Evolutionary conservation across 2,329 filamentous ascomycete species (phyloP).

Genomic region (Cercospora beticola): DNA sequence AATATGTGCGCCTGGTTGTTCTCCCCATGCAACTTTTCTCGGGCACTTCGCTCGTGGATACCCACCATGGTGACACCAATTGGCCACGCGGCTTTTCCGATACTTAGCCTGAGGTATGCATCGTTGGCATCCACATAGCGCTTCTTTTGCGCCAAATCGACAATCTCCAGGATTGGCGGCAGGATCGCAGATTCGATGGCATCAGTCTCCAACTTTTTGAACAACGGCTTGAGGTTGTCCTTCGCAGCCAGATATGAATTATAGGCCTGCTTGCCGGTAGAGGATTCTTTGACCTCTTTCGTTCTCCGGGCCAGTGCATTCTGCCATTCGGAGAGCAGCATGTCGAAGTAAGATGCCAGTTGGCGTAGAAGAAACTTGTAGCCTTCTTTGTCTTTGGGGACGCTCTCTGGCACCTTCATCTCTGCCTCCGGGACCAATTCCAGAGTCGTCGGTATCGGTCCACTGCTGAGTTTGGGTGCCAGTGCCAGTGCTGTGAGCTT

Average conservation of each 20-base stretch:
- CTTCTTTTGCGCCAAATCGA: conserved; percentile 82
- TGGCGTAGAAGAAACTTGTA: conserved; percentile 78
- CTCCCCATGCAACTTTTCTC: conserved; percentile 81
- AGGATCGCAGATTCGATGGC: conserved; percentile 73
- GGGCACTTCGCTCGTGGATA: conserved; percentile 93
- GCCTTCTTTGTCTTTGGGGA: conserved; percentile 64
- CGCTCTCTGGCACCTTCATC: conserved; percentile 73
- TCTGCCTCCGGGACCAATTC: conserved; percentile 77
- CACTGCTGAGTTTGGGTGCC: conserved; percentile 55
- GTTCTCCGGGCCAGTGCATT: conserved; percentile 65
- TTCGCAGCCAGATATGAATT: conserved; percentile 83
- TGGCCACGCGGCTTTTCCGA: conserved; percentile 75
- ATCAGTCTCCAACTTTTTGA: conserved; percentile 80
- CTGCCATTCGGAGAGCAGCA: conserved; percentile 90
- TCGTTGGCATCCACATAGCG: conserved; percentile 96
- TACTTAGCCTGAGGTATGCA: conserved; percentile 86
- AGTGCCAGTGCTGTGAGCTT: conserved; percentile 54
- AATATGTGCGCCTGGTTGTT: conserved; percentile 82
- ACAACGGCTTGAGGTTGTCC: conserved; percentile 84
- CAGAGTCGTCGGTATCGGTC: conserved; percentile 84
- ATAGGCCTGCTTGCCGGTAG: conserved; percentile 76
- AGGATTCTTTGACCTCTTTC: conserved; percentile 64
- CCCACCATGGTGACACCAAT: conserved; percentile 99
- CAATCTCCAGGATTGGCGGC: conserved; percentile 84
- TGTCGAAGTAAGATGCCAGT: conserved; percentile 90